A percentile compares a stretch with the other conserved stretches of the same genome.
Evolutionary conservation across 345 rosid species (phyloP).

Genomic region (Brassica napus): Da-Ae NC_063448.1:5866001-5866500

Average conservation of each 20-base stretch:
- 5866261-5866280: not conserved
- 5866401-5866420: not conserved
- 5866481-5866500: not conserved
- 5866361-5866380: not conserved
- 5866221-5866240: not conserved
- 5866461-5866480: not conserved
- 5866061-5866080: not conserved
- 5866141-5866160: not conserved
- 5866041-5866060: not conserved
- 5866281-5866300: not conserved
- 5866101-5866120: slow-evolving; percentile 30
- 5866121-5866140: slow-evolving; percentile 17
- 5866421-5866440: not conserved
- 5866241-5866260: not conserved
- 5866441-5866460: not conserved
- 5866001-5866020: not conserved
- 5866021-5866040: not conserved
- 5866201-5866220: slow-evolving; percentile 22
- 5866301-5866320: not conserved
- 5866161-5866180: slow-evolving; percentile 19
- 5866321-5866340: not conserved
- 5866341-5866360: not conserved
- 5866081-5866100: not conserved
- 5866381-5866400: not conserved
- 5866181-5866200: slow-evolving; percentile 27